phyloP scores from a whole-genome alignment of 306 rosid genomes.

The Glycine tomentella region DNA sequence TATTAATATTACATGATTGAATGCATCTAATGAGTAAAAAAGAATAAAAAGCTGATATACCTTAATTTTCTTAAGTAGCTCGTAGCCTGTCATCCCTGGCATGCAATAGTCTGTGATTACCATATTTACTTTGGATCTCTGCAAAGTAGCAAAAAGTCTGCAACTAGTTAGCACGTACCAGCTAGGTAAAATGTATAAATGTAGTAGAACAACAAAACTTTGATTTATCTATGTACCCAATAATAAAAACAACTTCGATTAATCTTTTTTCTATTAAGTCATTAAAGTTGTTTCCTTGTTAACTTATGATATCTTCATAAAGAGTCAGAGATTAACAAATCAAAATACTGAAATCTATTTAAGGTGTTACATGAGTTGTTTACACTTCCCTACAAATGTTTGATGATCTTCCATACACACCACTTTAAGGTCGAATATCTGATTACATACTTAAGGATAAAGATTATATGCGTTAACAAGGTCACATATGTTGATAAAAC shows the following conservation, averaged over 20 bases:
- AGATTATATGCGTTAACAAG: no score
- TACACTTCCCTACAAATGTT: background rate
- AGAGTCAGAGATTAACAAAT: background rate
- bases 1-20: conserved; percentile 21
- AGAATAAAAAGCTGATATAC: conserved; percentile 38
- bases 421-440: background rate
- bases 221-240: no score
- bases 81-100: conserved; percentile 99
- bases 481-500: background rate
- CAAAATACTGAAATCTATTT: background rate
- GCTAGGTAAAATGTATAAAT: background rate
- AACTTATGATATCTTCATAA: no score
- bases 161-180: conserved; percentile 35
- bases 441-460: background rate
- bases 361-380: background rate
- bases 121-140: conserved; percentile 83
- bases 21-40: background rate
- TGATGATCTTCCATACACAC: background rate
- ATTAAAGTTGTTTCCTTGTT: no score
- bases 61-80: conserved; percentile 91
- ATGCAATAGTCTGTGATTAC: conserved; percentile 91
- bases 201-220: no score
- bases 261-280: no score
- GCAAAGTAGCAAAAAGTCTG: conserved; percentile 25
- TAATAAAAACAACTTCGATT: no score